phyloP scores from a whole-genome alignment of 2,329 filamentous ascomycete genomes.

The Neocucurbitaria cava region DNA sequence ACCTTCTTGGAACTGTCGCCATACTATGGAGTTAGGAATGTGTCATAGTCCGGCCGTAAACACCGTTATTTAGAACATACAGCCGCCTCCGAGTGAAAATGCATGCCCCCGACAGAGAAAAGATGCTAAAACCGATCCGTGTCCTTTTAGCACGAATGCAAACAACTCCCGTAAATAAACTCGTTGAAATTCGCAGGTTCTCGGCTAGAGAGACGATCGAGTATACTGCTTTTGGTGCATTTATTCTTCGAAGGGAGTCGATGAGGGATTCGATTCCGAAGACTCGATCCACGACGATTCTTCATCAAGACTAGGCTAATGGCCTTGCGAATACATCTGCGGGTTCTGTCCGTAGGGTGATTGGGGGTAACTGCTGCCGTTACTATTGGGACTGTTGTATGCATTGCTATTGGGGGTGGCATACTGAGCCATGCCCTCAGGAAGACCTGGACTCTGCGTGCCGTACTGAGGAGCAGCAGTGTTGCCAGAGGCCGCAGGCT shows the following conservation, averaged over 20 bases:
- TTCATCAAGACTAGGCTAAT: conserved; percentile 27
- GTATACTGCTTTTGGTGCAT: conserved; percentile 17
- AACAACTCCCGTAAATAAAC: conserved; percentile 33
- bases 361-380: conserved; percentile 58
- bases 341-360: conserved; percentile 58
- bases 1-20: conserved; percentile 2
- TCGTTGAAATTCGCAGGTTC: conserved; percentile 28
- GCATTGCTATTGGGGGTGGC: conserved; percentile 50
- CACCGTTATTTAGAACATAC: conserved; percentile 44
- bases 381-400: conserved; percentile 53
- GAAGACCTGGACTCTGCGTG: conserved; percentile 53
- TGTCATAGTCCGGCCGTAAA: conserved; percentile 31
- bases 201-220: conserved; percentile 10
- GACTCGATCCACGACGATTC: not conserved
- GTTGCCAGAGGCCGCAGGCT: conserved; percentile 54
- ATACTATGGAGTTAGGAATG: conserved; percentile 9
- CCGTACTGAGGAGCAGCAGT: conserved; percentile 54
- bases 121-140: conserved; percentile 38
- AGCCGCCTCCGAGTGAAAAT: conserved; percentile 50
- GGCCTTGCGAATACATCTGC: conserved; percentile 57
- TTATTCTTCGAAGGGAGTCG: not conserved
- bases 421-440: conserved; percentile 60
- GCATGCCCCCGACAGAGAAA: conserved; percentile 38
- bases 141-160: conserved; percentile 29
- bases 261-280: not conserved